phyloP scores from a whole-genome alignment of 495 filamentous ascomycete genomes.

The Cercophora scortea region DNA sequence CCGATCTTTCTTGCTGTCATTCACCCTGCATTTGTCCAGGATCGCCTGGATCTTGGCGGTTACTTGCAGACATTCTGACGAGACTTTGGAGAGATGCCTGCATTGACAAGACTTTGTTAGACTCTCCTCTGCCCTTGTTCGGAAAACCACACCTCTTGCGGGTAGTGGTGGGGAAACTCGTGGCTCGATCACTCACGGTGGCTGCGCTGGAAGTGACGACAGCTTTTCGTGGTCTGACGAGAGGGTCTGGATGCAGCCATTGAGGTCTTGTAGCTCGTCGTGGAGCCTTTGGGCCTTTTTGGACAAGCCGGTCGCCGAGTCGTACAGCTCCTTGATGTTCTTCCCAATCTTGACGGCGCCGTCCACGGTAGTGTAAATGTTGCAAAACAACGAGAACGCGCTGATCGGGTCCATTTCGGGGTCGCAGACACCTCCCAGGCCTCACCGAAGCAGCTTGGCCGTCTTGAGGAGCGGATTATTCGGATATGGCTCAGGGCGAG shows the following conservation, averaged over 20 bases:
- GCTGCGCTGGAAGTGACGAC: not conserved
- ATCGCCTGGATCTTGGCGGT: not conserved
- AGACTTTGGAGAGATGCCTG: not conserved
- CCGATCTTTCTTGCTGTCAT: not conserved
- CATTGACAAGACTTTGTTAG: no score
- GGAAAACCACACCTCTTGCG: no score
- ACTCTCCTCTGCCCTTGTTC: no score
- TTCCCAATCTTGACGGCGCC: not conserved
- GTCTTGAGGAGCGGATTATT: no score
- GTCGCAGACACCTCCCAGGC: no score
- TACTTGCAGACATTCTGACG: not conserved
- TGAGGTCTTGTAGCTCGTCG: not conserved
- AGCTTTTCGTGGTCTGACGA: not conserved
- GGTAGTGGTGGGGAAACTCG: no score
- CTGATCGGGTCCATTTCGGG: not conserved
- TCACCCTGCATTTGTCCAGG: not conserved
- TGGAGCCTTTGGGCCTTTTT: not conserved
- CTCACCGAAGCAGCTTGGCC: no score
- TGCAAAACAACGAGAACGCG: not conserved
- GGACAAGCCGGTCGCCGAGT: not conserved
- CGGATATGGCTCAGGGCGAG: no score
- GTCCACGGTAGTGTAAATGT: not conserved
- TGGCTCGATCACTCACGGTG: not conserved
- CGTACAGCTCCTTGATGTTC: not conserved
- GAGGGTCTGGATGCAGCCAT: not conserved